Evolutionary conservation across 768 basidiomycete genomes (phyloP), one percentile per base, ranked within the genome.

Genomic region (Panus rudis): DNA sequence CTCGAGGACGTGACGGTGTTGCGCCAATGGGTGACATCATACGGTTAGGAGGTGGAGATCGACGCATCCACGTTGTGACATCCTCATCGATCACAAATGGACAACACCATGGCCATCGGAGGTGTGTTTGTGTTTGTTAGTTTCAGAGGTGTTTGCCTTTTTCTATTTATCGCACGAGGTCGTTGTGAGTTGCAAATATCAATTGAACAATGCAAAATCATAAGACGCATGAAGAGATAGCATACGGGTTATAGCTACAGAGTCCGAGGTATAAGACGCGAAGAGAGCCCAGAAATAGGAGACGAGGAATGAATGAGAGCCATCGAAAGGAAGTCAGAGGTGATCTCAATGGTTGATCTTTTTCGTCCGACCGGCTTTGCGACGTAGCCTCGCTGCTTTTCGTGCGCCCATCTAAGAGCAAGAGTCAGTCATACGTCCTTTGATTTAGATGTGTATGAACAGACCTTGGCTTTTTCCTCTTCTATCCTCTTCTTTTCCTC

Each of bases 361-460:
- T 62, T 88, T 91, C 31, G 77, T 78, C 26, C 85, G 70, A 31
- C 88, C 88, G 37, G 79, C 80, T 63, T 68, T 83, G 44, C 82
- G 76, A 44, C 80, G 76, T 26, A 85, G 65, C 45, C 88, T 70
- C 13, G 84, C 82, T 30, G 86, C 76, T 61, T 82, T 90, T 43
- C 78, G 70, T 35, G 82, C 84, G 44, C 88, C 84, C 81, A 92
- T 84, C 88, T 90, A 51, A 19, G 25, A 19, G 52, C 45, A 41
- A 37, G 12, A 23, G 40, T 24, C 21, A 42, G 41, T 43, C 43
- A 27, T 40, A 30, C 27, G 39, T 34, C n/a, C n/a, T 33, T 32
- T 37, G 34, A 37, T n/a, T 20, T 37, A 19, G 16, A 33, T 43
- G 38, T 37, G 42, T 30, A 24, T 37, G 20, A 41, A 35, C 49